phyloP scores from a whole-genome alignment of 768 basidiomycete genomes.

The Termitomyces sp. region DNA sequence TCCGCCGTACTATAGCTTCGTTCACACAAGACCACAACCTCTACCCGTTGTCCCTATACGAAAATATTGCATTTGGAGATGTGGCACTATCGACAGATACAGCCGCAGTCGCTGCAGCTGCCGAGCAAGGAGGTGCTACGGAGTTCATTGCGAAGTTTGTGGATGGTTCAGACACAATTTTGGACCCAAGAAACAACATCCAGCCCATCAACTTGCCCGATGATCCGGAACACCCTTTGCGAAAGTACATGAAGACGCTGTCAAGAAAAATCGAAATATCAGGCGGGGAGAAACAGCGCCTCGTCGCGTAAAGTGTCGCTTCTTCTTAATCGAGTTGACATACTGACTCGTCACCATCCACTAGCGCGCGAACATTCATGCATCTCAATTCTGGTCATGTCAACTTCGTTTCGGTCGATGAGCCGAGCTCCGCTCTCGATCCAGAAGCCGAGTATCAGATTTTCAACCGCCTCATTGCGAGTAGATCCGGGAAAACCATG shows the following conservation, averaged over 20 bases:
- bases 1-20: constrained; percentile 39
- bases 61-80: constrained; percentile 33
- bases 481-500: constrained; percentile 32
- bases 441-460: constrained; percentile 36
- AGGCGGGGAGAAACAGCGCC: constrained; percentile 22
- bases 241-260: constrained; percentile 11
- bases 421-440: constrained; percentile 44
- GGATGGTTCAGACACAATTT: constrained; percentile 13
- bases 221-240: constrained; percentile 15
- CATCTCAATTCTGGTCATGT: constrained; percentile 20
- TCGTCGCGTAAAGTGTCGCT: constrained; percentile 19
- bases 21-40: constrained; percentile 45
- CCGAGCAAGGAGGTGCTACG: constrained; percentile 22
- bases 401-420: constrained; percentile 38
- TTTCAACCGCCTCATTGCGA: constrained; percentile 24
- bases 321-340: not conserved
- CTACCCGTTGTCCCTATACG: constrained; percentile 41
- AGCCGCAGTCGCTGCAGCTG: constrained; percentile 22
- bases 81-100: constrained; percentile 10
- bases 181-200: constrained; percentile 9
- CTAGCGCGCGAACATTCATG: constrained; percentile 26
- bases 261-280: constrained; percentile 15
- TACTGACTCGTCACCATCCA: not conserved
- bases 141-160: constrained; percentile 14
- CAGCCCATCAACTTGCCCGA: constrained; percentile 9